phyloP scores from a whole-genome alignment of 305 asterid genomes.

The Fraxinus baroniana region DNA sequence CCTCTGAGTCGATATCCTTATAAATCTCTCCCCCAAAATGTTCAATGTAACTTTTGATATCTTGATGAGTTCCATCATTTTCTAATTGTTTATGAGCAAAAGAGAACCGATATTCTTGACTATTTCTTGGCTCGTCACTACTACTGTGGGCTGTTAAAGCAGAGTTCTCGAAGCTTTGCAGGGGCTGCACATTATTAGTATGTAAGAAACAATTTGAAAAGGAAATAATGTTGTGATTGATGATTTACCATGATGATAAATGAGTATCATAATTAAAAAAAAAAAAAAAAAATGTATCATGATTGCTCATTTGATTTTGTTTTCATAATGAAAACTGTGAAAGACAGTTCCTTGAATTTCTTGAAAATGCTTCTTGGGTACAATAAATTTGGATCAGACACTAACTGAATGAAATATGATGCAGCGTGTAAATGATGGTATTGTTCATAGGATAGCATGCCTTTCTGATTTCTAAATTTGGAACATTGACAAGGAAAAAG shows the following conservation, averaged over 20 bases:
- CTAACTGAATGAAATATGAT: background rate
- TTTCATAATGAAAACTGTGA: background rate
- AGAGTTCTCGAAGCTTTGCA: constrained; percentile 32
- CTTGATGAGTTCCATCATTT: constrained; percentile 30
- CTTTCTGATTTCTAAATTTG: background rate
- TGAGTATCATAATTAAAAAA: background rate
- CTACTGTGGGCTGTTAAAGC: constrained; percentile 31
- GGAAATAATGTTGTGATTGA: background rate
- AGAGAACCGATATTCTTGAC: constrained; percentile 39
- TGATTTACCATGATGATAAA: background rate
- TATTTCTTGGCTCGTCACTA: constrained; percentile 25
- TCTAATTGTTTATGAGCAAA: constrained; percentile 37
- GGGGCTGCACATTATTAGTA: constrained; percentile 22
- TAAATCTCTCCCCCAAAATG: constrained; percentile 45
- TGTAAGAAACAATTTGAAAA: background rate
- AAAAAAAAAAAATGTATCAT: background rate
- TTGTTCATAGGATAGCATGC: background rate
- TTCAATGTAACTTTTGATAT: constrained; percentile 54
- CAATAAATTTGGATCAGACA: background rate
- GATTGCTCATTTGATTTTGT: background rate
- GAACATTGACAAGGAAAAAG: background rate
- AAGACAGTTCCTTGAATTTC: background rate
- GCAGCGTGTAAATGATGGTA: background rate
- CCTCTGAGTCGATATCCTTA: constrained; percentile 31
- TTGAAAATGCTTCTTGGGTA: background rate